A percentile compares a stretch with the other conserved stretches of the same genome.
Conservation (phyloP, 805 yeast species). For the Myxozyma udenii region DNA sequence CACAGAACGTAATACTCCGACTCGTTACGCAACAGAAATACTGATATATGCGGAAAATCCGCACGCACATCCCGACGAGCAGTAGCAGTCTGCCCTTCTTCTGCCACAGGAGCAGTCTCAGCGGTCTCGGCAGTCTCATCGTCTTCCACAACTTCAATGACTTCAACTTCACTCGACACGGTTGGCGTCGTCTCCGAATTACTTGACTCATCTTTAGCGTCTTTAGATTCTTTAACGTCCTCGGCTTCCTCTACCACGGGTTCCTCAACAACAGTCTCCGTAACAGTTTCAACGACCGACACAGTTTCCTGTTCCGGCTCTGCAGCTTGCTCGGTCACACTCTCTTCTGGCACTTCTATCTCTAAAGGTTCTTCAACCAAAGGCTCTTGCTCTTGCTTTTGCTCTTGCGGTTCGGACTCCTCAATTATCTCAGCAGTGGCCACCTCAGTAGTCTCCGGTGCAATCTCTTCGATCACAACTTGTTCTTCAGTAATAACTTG, state of each 20-base stretch:
- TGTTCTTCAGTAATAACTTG: too few relatives aligned
- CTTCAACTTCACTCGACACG: background rate
- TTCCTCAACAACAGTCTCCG: background rate
- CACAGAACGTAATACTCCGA: slow-evolving; percentile 4
- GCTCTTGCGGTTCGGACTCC: too few relatives aligned
- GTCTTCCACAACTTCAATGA: background rate
- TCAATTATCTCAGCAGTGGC: too few relatives aligned
- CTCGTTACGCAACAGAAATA: slow-evolving; percentile 6
- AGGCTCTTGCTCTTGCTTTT: too few relatives aligned
- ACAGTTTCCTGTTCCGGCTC: background rate
- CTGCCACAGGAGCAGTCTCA: background rate
- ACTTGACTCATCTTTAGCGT: background rate
- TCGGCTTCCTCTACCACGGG: background rate
- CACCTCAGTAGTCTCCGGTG: too few relatives aligned
- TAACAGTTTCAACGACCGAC: background rate
- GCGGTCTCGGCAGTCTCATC: slow-evolving; percentile 1
- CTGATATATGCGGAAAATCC: slow-evolving; percentile 13
- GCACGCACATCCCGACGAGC: background rate
- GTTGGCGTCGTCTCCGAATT: background rate
- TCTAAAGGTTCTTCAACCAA: background rate
- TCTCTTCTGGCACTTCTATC: background rate
- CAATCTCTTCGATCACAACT: too few relatives aligned
- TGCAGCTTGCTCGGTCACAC: background rate
- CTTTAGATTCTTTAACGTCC: background rate
- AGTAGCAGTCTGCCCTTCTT: background rate